phyloP scores from a whole-genome alignment of 257 asterid genomes.

The Fraxinus cuspidata region DNA sequence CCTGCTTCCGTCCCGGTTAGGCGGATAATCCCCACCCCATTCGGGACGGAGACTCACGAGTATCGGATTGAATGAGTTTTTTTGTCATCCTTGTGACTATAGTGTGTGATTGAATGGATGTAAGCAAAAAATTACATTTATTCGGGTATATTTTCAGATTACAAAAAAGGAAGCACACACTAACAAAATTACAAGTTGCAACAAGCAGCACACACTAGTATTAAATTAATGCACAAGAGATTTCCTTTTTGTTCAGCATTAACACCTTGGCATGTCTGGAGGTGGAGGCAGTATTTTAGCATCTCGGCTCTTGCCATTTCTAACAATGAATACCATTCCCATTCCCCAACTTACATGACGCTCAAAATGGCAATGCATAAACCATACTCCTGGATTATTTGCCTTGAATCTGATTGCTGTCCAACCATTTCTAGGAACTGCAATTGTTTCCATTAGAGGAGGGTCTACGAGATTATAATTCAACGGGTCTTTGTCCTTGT shows the following conservation, averaged over 20 bases:
- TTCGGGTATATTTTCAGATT: no score
- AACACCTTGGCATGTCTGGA: slow-evolving; percentile 44
- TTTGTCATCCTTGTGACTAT: no score
- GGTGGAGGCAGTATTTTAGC: slow-evolving; percentile 49
- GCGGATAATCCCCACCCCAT: no score
- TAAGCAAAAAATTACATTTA: no score
- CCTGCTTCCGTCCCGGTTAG: no score
- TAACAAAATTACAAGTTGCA: not conserved
- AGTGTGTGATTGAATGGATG: no score
- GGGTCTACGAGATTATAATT: slow-evolving; percentile 59
- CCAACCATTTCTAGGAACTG: slow-evolving; percentile 53
- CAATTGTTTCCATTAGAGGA: slow-evolving; percentile 49
- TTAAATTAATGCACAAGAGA: not conserved
- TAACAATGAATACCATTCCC: slow-evolving; percentile 46
- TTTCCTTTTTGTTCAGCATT: slow-evolving; percentile 1
- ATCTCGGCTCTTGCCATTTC: slow-evolving; percentile 30
- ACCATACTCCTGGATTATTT: slow-evolving; percentile 62
- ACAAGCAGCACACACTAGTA: not conserved
- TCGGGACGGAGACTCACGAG: no score
- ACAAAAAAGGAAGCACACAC: not conserved
- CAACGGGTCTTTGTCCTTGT: slow-evolving; percentile 36
- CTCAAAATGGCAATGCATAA: slow-evolving; percentile 51
- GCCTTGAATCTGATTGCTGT: slow-evolving; percentile 56
- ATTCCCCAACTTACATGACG: slow-evolving; percentile 50
- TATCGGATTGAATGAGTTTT: no score